These are phyloP conservation scores for Potentilla sterilis DNA, from an alignment of 306 rosid genomes.

Conservation along the genomic window DNA sequence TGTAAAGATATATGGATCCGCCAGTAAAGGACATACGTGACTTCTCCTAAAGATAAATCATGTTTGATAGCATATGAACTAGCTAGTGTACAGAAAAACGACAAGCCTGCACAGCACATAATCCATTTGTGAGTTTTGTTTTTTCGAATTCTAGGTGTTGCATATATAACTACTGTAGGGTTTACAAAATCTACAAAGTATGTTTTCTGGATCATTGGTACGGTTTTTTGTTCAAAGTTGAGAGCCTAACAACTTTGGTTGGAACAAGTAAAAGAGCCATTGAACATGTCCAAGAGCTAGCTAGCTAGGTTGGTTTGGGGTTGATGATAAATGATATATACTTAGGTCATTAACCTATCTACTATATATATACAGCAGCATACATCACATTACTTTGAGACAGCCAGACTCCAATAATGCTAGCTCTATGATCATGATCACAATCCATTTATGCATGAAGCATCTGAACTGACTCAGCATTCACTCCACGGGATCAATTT, in stretches of 20 bases:
- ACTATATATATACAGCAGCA: neutral
- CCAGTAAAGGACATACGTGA: neutral
- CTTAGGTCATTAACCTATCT: neutral
- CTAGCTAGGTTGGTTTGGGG: neutral
- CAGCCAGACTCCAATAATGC: conserved; percentile 24
- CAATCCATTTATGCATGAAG: conserved; percentile 25
- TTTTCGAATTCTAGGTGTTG: neutral
- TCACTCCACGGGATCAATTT: conserved; percentile 6
- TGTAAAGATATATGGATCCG: neutral
- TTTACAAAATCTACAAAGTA: neutral
- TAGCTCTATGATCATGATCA: neutral
- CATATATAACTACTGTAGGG: conserved; percentile 1
- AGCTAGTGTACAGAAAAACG: neutral
- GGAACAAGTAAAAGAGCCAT: conserved; percentile 2
- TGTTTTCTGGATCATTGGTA: neutral
- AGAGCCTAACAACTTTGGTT: neutral
- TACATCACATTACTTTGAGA: conserved; percentile 4
- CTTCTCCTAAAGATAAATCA: neutral
- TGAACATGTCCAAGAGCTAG: neutral
- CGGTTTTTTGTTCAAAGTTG: neutral
- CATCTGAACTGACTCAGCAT: conserved; percentile 25
- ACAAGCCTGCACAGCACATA: neutral
- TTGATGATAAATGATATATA: neutral
- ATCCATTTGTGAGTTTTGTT: neutral
- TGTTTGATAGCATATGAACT: neutral